Percentiles rank a stretch among this genome's conserved stretches.
phyloP scores from a whole-genome alignment of 2,329 filamentous ascomycete species.

The Calonectria pteridis region DNA sequence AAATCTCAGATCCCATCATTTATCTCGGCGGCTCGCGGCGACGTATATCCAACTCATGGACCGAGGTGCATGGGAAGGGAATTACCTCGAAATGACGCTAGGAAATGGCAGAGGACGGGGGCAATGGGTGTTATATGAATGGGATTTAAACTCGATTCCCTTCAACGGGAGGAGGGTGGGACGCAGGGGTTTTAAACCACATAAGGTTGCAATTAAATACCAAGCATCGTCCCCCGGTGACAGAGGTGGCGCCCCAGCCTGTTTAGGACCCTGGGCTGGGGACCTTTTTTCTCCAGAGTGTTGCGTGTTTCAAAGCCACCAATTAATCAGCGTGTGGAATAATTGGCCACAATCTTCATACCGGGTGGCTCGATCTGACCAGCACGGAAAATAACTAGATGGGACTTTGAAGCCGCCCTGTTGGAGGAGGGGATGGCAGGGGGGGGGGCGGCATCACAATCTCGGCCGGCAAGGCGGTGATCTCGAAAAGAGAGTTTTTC shows the following conservation, averaged over 20 bases:
- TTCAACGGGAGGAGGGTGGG: background rate
- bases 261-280: background rate
- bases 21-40: background rate
- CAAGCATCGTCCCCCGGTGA: background rate
- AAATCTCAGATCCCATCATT: background rate
- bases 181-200: background rate
- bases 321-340: background rate
- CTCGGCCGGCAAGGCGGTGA: background rate
- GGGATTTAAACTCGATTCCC: background rate
- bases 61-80: background rate
- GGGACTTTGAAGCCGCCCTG: background rate
- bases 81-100: background rate
- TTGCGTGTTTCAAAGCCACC: slow-evolving; percentile 1
- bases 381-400: background rate
- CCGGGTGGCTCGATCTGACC: background rate
- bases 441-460: background rate
- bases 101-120: background rate
- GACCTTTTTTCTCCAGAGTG: background rate
- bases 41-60: background rate
- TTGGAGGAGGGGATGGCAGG: no score
- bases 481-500: background rate
- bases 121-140: background rate
- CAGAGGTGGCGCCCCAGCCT: background rate
- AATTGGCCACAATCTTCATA: background rate
- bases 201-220: background rate